A percentile compares a stretch with the other conserved stretches of the same genome.
Evolutionary conservation across 108 stramenopile genomes (phyloP).

Genomic region (Tribonema minus): DNA sequence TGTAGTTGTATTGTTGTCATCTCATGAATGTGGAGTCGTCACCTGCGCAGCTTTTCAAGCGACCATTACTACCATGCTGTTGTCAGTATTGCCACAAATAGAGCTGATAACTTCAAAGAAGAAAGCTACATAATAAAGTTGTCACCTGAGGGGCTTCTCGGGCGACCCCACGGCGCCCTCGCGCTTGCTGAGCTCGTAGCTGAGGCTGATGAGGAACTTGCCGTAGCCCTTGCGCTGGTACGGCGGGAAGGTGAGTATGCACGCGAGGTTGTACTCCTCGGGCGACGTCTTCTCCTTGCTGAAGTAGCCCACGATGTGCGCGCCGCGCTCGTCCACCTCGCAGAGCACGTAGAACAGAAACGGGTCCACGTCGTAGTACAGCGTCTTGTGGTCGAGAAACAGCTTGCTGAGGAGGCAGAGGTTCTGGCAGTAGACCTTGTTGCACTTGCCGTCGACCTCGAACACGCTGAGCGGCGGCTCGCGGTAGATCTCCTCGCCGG

Average conservation of each 20-base stretch:
- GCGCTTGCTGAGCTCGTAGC: slow-evolving; percentile 70
- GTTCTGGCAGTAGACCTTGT: slow-evolving; percentile 95
- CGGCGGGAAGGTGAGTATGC: slow-evolving; percentile 97
- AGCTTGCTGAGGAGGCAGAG: slow-evolving; percentile 93
- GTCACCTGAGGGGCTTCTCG: slow-evolving; percentile 98
- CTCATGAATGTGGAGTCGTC: no score
- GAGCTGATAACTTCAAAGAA: no score
- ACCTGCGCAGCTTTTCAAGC: no score
- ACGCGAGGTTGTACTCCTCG: slow-evolving; percentile 97
- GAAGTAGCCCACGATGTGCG: slow-evolving; percentile 95
- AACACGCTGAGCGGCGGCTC: slow-evolving; percentile 39
- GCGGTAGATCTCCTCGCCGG: slow-evolving; percentile 47
- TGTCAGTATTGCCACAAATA: no score
- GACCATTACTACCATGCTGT: no score
- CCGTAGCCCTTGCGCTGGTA: slow-evolving; percentile 96
- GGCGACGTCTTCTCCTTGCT: slow-evolving; percentile 77
- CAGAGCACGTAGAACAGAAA: slow-evolving; percentile 97
- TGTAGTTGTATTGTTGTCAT: no score
- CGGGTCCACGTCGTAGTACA: slow-evolving; percentile 97
- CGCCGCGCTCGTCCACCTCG: slow-evolving; percentile 81
- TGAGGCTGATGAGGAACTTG: slow-evolving; percentile 92
- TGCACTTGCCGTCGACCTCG: slow-evolving; percentile 54
- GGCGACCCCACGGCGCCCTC: slow-evolving; percentile 75
- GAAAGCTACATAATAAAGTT: no score
- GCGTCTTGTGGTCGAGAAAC: slow-evolving; percentile 99